phyloP scores from a whole-genome alignment of 2,329 filamentous ascomycete genomes.

The Scedosporium boydii region DNA sequence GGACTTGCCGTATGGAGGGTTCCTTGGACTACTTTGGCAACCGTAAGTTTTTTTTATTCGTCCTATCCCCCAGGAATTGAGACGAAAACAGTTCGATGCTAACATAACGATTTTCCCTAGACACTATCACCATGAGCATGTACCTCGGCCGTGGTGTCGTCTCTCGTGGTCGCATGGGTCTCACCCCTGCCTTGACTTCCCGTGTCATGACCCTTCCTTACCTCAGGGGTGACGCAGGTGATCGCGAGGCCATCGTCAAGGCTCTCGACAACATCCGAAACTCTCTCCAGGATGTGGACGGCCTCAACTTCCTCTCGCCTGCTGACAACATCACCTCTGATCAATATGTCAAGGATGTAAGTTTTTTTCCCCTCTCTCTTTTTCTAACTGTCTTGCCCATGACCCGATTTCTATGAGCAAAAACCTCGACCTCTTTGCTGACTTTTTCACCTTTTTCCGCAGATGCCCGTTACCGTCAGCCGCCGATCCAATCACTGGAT shows the following conservation, averaged over 20 bases:
- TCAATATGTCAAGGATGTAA: slow-evolving; percentile 5
- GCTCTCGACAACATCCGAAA: slow-evolving; percentile 52
- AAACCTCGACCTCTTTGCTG: background rate
- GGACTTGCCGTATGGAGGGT: slow-evolving; percentile 55
- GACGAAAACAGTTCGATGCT: background rate
- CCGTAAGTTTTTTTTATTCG: slow-evolving; percentile 15
- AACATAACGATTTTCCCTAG: slow-evolving; percentile 13
- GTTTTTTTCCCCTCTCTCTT: background rate
- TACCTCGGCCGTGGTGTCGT: slow-evolving; percentile 56
- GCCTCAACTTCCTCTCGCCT: slow-evolving; percentile 33
- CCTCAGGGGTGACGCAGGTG: slow-evolving; percentile 41
- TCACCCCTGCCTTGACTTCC: slow-evolving; percentile 47
- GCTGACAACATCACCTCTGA: background rate
- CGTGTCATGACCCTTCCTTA: slow-evolving; percentile 50
- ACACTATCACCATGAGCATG: slow-evolving; percentile 43
- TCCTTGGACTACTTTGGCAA: slow-evolving; percentile 28
- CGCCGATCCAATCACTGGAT: slow-evolving; percentile 43
- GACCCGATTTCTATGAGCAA: no score
- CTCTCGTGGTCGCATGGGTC: slow-evolving; percentile 53
- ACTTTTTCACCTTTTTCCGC: slow-evolving; percentile 16
- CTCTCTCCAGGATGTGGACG: slow-evolving; percentile 41
- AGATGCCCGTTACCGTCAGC: slow-evolving; percentile 23
- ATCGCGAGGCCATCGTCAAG: slow-evolving; percentile 53
- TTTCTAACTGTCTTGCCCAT: background rate
- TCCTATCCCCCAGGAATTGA: background rate